Conservation (phyloP, 768 basidiomycete species). For the Psilocybe azurescens region DNA sequence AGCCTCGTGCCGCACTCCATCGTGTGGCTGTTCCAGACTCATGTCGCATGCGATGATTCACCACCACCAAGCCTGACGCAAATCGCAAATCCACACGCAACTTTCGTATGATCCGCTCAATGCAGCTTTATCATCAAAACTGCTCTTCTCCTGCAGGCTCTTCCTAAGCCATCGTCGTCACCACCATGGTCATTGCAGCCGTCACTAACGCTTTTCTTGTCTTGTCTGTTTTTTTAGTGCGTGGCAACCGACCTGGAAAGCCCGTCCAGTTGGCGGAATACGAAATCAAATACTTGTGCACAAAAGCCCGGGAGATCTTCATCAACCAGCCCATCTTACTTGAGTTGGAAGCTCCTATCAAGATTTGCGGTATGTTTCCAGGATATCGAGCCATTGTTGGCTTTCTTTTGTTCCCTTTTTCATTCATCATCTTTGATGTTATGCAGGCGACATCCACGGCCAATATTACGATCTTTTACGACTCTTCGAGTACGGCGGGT, state of each 20-base stretch:
- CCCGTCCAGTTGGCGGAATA: conserved; percentile 98
- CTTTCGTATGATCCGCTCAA: background rate
- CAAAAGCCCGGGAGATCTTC: conserved; percentile 98
- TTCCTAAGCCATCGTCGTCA: conserved; percentile 9
- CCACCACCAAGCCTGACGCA: background rate
- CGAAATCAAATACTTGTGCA: conserved; percentile 99
- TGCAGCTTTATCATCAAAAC: background rate
- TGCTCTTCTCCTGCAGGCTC: conserved; percentile 11
- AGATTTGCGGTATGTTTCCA: conserved; percentile 90
- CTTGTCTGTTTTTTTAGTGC: conserved; percentile 53
- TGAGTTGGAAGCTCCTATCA: conserved; percentile 98
- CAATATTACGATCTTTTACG: conserved; percentile 99
- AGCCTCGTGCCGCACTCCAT: background rate
- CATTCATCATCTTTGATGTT: conserved; percentile 10
- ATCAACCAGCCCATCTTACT: conserved; percentile 98
- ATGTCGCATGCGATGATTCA: conserved; percentile 26
- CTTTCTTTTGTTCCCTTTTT: conserved; percentile 22
- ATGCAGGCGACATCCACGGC: conserved; percentile 94
- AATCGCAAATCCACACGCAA: background rate
- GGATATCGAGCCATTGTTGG: conserved; percentile 10
- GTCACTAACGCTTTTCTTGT: conserved; percentile 31
- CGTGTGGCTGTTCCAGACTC: conserved; percentile 7
- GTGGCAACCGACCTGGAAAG: conserved; percentile 98
- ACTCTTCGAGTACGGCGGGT: conserved; percentile 98
- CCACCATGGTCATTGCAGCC: background rate